Base-by-base conservation (phyloP, 2,329 filamentous ascomycete species). In the Cladosporium sp. region DNA sequence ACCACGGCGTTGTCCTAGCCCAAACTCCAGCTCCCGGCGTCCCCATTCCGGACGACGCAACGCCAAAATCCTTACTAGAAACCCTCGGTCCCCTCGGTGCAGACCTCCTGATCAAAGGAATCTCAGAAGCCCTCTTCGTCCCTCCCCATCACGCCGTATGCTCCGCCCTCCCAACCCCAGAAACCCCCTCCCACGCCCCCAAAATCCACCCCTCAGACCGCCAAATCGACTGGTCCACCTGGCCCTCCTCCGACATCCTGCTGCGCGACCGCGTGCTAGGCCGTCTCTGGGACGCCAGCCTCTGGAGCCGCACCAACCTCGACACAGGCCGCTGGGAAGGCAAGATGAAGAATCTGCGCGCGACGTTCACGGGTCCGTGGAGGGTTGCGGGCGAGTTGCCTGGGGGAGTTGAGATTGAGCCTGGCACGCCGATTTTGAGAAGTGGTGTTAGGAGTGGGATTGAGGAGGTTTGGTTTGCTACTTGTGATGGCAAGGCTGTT, bases 1-100 rank as follows among this genome's bases (percentile, higher is more conserved):
- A 99, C 71, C 83, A 85, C 59, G 94, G 94, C 25, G 72, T 77
- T 2, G 81, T 97, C 9, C 78, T 99, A 24, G 80, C 83, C 15
- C 91, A 47, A 32, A 75, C 71, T 0, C 79, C 82, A 0, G 58
- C 68, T 0, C 84, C 84, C 0, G 84, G 83, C 1, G 67, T 83
- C 3, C 61, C 67, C 1, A 77, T 90, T 32, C 74, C 77, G 0
- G 40, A 47, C 19, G 66, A 67, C 20, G 79, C 76, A 58, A 83
- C 80, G 0, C 76, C 82, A 1, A 66, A 73, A 0, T 66, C 76
- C 10, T 73, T 91, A 4, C 73, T 82, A 1, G 70, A 77, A 3
- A 70, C 81, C 4, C 77, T 94, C 37, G 85, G 86, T 0, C 77
- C 78, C 0, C 70, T 80, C n/a, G 91, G 89, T 1, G 89, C 88